These are phyloP conservation scores for Phytopythium sindhum DNA, from an alignment of 352 stramenopile species.

Conservation along the genomic window DNA sequence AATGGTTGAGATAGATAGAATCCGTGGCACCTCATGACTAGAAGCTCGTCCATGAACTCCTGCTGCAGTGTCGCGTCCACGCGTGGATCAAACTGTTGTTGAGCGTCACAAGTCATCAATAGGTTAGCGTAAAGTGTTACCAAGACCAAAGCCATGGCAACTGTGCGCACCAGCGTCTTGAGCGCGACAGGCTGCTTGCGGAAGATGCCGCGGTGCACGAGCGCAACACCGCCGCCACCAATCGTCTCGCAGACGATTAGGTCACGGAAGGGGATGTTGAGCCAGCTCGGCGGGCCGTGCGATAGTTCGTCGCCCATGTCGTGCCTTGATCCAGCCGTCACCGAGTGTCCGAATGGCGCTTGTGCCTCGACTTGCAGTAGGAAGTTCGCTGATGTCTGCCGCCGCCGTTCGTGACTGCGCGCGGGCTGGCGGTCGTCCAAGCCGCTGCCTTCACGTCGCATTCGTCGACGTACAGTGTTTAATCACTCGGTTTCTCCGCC, in stretches of 20 bases:
- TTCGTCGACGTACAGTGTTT: background rate
- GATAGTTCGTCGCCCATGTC: background rate
- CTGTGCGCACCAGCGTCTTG: conserved; percentile 81
- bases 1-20: background rate
- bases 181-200: conserved; percentile 69
- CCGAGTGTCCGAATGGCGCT: background rate
- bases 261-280: conserved; percentile 76
- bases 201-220: conserved; percentile 87
- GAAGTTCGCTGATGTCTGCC: conserved; percentile 4
- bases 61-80: conserved; percentile 84
- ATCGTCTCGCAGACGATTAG: conserved; percentile 83
- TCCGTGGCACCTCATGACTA: conserved; percentile 73
- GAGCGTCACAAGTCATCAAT: background rate
- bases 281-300: conserved; percentile 34
- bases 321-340: background rate
- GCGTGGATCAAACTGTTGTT: conserved; percentile 73
- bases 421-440: background rate
- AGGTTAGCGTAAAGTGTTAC: background rate
- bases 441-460: background rate
- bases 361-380: conserved; percentile 4
- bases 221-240: conserved; percentile 83
- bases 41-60: conserved; percentile 93
- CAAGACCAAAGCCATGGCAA: conserved; percentile 13
- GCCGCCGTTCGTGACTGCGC: conserved; percentile 3
- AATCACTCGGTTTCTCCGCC: background rate